A percentile compares a stretch with the other conserved stretches of the same genome.
These are phyloP conservation scores for Candida odintsovae DNA, from an alignment of 805 yeast genomes.

Conservation along the genomic window DNA sequence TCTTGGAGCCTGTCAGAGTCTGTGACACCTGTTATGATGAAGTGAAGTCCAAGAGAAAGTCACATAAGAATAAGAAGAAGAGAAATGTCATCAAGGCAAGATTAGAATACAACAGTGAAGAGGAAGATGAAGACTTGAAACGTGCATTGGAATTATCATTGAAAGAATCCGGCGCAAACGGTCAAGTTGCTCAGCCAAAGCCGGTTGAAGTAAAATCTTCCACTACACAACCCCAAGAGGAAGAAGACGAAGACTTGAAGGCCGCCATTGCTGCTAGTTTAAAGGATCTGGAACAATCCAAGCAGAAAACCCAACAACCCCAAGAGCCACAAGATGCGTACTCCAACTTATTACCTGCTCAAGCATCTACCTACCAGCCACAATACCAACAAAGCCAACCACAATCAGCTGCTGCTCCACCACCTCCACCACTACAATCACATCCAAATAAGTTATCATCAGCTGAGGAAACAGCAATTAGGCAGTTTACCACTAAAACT, in stretches of 20 bases:
- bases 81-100: slow-evolving; percentile 23
- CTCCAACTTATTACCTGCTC: slow-evolving; percentile 15
- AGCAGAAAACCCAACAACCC: slow-evolving; percentile 19
- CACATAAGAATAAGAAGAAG: slow-evolving; percentile 20
- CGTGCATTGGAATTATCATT: slow-evolving; percentile 77
- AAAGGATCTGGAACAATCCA: slow-evolving; percentile 50
- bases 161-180: slow-evolving; percentile 39
- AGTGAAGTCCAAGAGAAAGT: slow-evolving; percentile 36
- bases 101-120: slow-evolving; percentile 36
- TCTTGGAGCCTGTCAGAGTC: slow-evolving; percentile 83
- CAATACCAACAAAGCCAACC: slow-evolving; percentile 1
- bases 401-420: neutral
- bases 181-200: slow-evolving; percentile 19
- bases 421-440: slow-evolving; percentile 14
- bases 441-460: slow-evolving; percentile 28
- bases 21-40: slow-evolving; percentile 85
- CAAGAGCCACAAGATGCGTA: slow-evolving; percentile 10
- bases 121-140: slow-evolving; percentile 73
- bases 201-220: slow-evolving; percentile 3
- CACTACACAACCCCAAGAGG: slow-evolving; percentile 31
- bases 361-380: slow-evolving; percentile 3
- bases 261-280: slow-evolving; percentile 94
- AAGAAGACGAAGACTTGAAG: slow-evolving; percentile 81
- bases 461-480: slow-evolving; percentile 64
- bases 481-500: slow-evolving; percentile 64